Conservation (phyloP, 192 early-diverging fungal genomes). For the Podila epicladia region DNA sequence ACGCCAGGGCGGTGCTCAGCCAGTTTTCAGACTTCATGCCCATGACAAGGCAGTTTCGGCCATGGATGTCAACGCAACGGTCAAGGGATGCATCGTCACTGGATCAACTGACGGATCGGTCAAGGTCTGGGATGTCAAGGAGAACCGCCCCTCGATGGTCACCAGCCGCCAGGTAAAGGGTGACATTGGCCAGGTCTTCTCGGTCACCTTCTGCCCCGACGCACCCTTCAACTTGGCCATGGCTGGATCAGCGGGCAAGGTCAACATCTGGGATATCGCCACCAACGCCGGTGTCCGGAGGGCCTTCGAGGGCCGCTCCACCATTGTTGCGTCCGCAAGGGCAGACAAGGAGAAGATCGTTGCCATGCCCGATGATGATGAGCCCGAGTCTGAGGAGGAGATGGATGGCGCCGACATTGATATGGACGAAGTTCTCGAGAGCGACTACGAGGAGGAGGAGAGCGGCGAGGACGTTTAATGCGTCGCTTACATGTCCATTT, state of each 20-base stretch:
- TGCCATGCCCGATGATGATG: constrained; percentile 38
- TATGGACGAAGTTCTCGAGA: constrained; percentile 43
- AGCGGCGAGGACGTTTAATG: constrained; percentile 50
- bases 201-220: constrained; percentile 89
- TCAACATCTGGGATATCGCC: constrained; percentile 93
- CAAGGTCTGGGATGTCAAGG: constrained; percentile 93
- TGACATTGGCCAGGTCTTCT: constrained; percentile 80
- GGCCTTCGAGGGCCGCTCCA: constrained; percentile 63
- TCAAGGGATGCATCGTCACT: constrained; percentile 90
- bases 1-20: constrained; percentile 49
- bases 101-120: constrained; percentile 90
- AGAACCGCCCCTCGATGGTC: constrained; percentile 83
- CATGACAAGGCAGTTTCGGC: constrained; percentile 91
- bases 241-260: constrained; percentile 89
- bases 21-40: constrained; percentile 91
- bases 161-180: constrained; percentile 69
- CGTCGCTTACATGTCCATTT: no score
- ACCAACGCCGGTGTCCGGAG: constrained; percentile 85
- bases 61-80: constrained; percentile 82
- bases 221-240: constrained; percentile 90
- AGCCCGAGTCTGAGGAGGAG: constrained; percentile 51
- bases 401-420: constrained; percentile 52
- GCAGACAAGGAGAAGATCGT: constrained; percentile 46
- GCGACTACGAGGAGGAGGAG: constrained; percentile 50
- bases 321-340: constrained; percentile 30